phyloP scores from a whole-genome alignment of 768 basidiomycete species.

The Fistulinella prunicolor region DNA sequence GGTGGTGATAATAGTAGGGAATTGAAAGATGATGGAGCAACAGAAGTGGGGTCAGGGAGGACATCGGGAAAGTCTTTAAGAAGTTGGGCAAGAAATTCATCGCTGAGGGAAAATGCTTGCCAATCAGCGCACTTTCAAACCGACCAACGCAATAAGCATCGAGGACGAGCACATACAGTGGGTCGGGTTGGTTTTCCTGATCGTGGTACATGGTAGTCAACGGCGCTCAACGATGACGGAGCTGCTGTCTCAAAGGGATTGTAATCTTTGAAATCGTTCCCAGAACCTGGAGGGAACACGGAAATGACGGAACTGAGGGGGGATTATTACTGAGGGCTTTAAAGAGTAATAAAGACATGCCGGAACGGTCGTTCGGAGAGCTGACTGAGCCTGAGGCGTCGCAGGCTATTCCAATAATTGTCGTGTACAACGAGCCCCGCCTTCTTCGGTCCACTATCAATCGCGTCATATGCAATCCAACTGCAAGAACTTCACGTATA shows the following conservation, averaged over 20 bases:
- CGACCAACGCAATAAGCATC: neutral
- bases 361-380: no score
- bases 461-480: no score
- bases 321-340: no score
- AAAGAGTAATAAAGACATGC: no score
- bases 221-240: neutral
- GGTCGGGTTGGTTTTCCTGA: neutral
- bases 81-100: slow-evolving; percentile 13
- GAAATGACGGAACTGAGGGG: no score
- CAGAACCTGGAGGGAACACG: no score
- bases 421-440: no score
- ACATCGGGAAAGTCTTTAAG: slow-evolving; percentile 2
- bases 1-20: neutral
- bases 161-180: slow-evolving; percentile 8
- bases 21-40: neutral
- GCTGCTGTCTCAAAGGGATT: neutral
- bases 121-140: slow-evolving; percentile 4
- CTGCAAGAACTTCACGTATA: no score
- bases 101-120: slow-evolving; percentile 2
- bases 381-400: no score
- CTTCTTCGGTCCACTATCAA: no score
- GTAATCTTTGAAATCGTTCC: no score
- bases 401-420: no score
- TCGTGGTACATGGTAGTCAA: slow-evolving; percentile 5
- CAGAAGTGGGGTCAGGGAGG: neutral